Percentiles rank a stretch among this genome's conserved stretches.
Conservation (phyloP, 345 rosid species). For the Syzygium aqueum region DNA sequence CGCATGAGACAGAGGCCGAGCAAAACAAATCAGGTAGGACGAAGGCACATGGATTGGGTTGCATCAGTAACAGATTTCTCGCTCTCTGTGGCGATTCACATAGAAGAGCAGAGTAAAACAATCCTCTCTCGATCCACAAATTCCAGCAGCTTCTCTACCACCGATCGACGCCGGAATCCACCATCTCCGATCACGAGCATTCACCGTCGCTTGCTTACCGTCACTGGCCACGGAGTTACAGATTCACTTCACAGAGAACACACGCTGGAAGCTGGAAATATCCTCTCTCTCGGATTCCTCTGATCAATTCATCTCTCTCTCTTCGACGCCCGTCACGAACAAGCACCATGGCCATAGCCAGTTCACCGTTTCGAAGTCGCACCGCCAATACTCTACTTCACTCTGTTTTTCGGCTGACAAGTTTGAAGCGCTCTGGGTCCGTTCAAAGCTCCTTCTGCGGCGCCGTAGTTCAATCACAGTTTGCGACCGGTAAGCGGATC, state of each 20-base stretch:
- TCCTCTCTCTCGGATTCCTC: background rate
- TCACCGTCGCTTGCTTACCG: background rate
- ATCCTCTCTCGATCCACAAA: background rate
- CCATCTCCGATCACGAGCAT: background rate
- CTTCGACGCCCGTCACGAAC: accelerated
- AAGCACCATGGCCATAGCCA: background rate
- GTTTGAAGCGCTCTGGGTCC: background rate
- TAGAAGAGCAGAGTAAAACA: too few relatives aligned
- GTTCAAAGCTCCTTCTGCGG: accelerated
- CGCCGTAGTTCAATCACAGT: background rate
- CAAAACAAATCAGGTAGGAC: too few relatives aligned
- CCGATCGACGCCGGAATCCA: background rate
- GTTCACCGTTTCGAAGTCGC: background rate
- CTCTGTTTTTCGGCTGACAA: background rate
- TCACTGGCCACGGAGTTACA: background rate
- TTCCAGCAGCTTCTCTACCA: background rate
- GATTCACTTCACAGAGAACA: background rate
- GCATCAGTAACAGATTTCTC: too few relatives aligned
- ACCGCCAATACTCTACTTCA: background rate
- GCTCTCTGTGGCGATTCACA: too few relatives aligned
- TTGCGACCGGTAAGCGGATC: accelerated
- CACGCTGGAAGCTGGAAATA: background rate
- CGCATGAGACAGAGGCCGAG: too few relatives aligned
- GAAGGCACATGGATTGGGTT: too few relatives aligned
- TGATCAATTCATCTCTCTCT: background rate